Base-by-base conservation (phyloP, 192 early-diverging fungal genomes). In the Gigaspora rosea region DNA sequence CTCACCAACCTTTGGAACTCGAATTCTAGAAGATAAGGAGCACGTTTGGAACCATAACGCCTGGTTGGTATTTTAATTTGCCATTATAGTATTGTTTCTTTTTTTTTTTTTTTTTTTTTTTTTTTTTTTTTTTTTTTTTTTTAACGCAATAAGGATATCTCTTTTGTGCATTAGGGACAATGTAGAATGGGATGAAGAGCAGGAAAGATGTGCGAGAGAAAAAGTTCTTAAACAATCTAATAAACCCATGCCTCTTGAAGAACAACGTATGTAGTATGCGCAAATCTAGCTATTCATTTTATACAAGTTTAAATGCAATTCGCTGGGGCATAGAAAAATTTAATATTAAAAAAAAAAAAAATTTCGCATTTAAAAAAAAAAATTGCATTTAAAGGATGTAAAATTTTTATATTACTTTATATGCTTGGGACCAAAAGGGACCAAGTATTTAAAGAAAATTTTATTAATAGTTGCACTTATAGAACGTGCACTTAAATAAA, bases 31-130 rank as follows among this genome's bases (percentile, higher is more conserved):
- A 32, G 86, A 92, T 76, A 90, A 92, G 51, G 86, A 90, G 50
- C 82, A 90, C 57, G 95, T 98, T 5, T 98, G 93, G 78, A 87
- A 90, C 50, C 91, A 94, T 79, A 99, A 98, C 81, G 97, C 97
- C 32, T 99, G 97, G 95, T 94, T 90, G 49, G 77, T 78, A 54
- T 41, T 41, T 41, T 41, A 41, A 41, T 7, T 41, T 41, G 41
- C 41, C 2, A 41, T 41, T 41, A 41, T 41, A 41, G 7, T 41
- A 41, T 41, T 41, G 41, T 22, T 33, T 1, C 15, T 18, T 56
- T 50, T 51, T 16, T 52, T 18, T 61, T 15, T 75, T 36, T 58
- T 49, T 56, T 35, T 22, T 63, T 62, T 72, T 61, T 16, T 67
- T 18, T 56, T 50, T 51, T 16, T 52, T 18, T 61, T 15, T 75